Conservation (phyloP, 2,329 filamentous ascomycete species). For the Mollisia scopiformis region DNA sequence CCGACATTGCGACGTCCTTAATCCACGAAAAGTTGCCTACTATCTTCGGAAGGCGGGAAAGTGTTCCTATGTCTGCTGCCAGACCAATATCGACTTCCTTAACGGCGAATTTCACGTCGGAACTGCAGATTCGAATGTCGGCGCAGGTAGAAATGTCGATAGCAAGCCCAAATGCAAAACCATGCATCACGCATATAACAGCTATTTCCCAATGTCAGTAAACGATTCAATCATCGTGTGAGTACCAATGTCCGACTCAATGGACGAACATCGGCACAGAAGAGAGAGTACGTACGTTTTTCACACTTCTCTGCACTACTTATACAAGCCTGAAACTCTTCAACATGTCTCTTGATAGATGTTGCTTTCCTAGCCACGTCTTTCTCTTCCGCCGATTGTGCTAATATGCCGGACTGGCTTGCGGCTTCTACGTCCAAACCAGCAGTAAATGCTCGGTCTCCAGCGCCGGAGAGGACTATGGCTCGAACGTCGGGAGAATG, state of each 20-base stretch:
- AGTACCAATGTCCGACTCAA: neutral
- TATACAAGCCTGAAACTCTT: slow-evolving; percentile 81
- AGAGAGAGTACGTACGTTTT: slow-evolving; percentile 64
- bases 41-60: slow-evolving; percentile 73
- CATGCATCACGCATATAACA: slow-evolving; percentile 82
- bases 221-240: neutral
- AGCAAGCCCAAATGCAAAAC: slow-evolving; percentile 75
- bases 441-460: slow-evolving; percentile 81
- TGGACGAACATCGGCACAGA: neutral
- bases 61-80: slow-evolving; percentile 78
- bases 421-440: slow-evolving; percentile 83
- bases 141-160: slow-evolving; percentile 74
- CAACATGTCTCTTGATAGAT: slow-evolving; percentile 67
- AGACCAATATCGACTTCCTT: slow-evolving; percentile 85
- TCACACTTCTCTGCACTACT: slow-evolving; percentile 80
- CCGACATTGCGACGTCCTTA: slow-evolving; percentile 76
- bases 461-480: slow-evolving; percentile 79
- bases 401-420: slow-evolving; percentile 51
- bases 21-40: slow-evolving; percentile 75
- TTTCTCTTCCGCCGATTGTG: slow-evolving; percentile 30
- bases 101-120: slow-evolving; percentile 66
- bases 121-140: slow-evolving; percentile 69
- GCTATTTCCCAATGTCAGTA: slow-evolving; percentile 49
- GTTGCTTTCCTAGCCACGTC: slow-evolving; percentile 70
- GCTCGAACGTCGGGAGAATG: slow-evolving; percentile 72